Evolutionary conservation across 78 protist species (phyloP).

Genomic region (Dictyostelium brefeldianum): DNA sequence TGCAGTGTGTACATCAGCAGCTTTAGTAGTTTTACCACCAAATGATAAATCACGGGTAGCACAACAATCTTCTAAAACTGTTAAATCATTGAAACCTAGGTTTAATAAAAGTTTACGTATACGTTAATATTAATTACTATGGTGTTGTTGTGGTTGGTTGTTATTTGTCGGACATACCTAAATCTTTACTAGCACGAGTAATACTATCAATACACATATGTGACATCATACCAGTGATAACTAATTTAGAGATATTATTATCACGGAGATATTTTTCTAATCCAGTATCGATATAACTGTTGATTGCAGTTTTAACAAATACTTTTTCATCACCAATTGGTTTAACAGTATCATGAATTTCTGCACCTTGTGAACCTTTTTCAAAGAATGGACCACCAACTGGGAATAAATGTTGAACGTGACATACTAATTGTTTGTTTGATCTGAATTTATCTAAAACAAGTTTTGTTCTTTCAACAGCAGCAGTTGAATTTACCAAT

Average conservation of each 20-base stretch:
- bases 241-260: background rate
- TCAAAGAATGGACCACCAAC: constrained; percentile 34
- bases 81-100: background rate
- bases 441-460: background rate
- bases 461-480: background rate
- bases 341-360: constrained; percentile 4
- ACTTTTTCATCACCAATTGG: constrained; percentile 10
- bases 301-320: background rate
- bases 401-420: constrained; percentile 16
- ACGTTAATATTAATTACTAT: too few species aligned
- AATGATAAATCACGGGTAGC: constrained; percentile 13
- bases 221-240: constrained; percentile 28
- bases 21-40: background rate
- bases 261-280: background rate
- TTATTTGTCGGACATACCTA: too few species aligned
- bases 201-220: constrained; percentile 22
- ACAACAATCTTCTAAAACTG: constrained; percentile 13
- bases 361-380: background rate
- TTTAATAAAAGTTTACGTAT: too few species aligned
- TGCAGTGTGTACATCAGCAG: background rate
- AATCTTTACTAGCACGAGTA: background rate
- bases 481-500: background rate
- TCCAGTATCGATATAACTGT: background rate
- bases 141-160: too few species aligned
- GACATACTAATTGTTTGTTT: background rate